Percentiles rank a stretch among this genome's conserved stretches.
phyloP scores from a whole-genome alignment of 2,329 filamentous ascomycete genomes.

The Chrysoporthe puriensis region DNA sequence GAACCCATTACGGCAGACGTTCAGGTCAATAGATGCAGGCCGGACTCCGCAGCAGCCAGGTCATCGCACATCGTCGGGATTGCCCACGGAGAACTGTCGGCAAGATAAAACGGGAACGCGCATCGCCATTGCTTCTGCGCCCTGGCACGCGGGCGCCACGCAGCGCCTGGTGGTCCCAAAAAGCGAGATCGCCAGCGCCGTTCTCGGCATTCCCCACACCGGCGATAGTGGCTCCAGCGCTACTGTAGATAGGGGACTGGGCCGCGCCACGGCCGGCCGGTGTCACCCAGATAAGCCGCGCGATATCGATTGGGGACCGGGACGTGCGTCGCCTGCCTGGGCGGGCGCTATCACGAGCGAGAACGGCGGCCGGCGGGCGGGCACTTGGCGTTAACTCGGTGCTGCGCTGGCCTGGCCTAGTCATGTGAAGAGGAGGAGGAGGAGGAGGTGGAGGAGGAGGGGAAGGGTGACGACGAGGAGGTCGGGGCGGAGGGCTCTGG shows the following conservation, averaged over 20 bases:
- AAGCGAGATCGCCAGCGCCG: slow-evolving; percentile 4
- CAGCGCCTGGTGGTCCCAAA: too few species aligned
- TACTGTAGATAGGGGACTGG: slow-evolving; percentile 4
- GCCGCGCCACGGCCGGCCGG: background rate
- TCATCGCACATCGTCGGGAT: background rate
- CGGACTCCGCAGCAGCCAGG: background rate
- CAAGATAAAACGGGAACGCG: background rate
- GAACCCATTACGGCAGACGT: background rate
- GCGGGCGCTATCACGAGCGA: background rate
- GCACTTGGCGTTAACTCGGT: too few species aligned
- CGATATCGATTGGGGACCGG: background rate
- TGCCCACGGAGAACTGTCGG: slow-evolving; percentile 6
- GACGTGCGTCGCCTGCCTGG: background rate
- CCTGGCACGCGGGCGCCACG: too few species aligned
- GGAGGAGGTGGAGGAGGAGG: background rate
- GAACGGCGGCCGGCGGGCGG: background rate
- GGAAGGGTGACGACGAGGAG: background rate
- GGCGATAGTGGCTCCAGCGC: background rate
- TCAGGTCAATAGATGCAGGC: background rate
- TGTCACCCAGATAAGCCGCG: background rate
- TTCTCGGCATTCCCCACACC: slow-evolving; percentile 11
- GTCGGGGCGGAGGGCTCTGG: too few species aligned
- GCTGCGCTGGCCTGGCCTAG: too few species aligned
- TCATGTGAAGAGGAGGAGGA: background rate
- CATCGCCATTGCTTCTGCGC: background rate